Evolutionary conservation across 768 basidiomycete species (phyloP), one percentile per base, ranked within the genome.

Genomic region (Galerina sulciceps): DNA sequence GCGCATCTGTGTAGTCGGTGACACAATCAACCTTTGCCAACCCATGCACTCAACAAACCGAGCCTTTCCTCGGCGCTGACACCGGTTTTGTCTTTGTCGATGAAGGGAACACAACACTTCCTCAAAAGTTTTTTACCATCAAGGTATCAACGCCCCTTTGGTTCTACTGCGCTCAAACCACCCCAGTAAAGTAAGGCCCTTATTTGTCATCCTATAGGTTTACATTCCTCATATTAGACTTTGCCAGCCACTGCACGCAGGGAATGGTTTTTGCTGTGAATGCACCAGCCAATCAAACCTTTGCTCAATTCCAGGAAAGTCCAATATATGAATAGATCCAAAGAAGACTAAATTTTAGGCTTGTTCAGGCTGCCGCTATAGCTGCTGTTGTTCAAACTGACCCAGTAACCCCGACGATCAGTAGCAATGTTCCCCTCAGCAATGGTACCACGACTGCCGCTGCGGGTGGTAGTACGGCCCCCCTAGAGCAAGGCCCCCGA

Each of bases 191-290:
- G 71, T 73, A 43, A 49, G 15, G 40, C 53, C 26, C 31, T 36
- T 35, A 17, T 42, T 51, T 6, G 42, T 8, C 26, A 46, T 6
- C 15, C 4, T 42, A 10, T 26, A 9, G 10, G 22, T 14, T 41
- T 42, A 55, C 2, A 47, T 49, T 31, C n/a, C 56, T 58, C 10
- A 48, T 2, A 40, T 18, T 47, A 34, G 58, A 57, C 20, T 48
- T 41, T 42, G n/a, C 13, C 57, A 80, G 74, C 57, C 84, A 85
- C 68, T 88, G 86, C 67, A 57, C 72, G 31, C 23, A 46, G 5
- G 85, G 85, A 62, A 86, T 86, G 85, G 86, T 88, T 47, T 86
- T 88, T 69, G 80, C 85, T 22, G 70, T 86, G 23, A 86, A 86
- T 67, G 79, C 81, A 11, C 79, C 76, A 13, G 67, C 75, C 4